Percentiles rank a stretch among this genome's conserved stretches.
Conservation (phyloP, 2,329 filamentous ascomycete species). For the Ceratocystis colombiana region DNA sequence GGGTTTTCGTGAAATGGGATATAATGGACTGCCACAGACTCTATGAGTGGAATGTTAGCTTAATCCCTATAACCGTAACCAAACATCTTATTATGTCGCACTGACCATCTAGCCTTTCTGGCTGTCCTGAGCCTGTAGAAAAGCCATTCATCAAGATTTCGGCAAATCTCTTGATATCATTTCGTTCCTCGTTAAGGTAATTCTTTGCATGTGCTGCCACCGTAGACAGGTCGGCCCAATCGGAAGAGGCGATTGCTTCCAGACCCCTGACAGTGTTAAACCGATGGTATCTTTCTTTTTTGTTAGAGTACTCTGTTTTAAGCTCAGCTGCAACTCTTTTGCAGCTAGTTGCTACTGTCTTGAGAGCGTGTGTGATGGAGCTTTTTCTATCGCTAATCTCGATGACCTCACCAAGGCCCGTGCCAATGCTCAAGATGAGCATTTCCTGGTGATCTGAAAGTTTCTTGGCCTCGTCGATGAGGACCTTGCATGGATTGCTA, state of each 20-base stretch:
- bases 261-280: conserved; percentile 30
- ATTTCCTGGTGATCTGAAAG: too few relatives aligned
- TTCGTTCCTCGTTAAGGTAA: too few relatives aligned
- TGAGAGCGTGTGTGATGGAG: background rate
- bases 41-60: background rate
- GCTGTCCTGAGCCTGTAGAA: too few relatives aligned
- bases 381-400: conserved; percentile 24
- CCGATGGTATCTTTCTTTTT: conserved; percentile 28
- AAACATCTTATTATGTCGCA: too few relatives aligned
- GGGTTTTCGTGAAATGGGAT: background rate
- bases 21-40: background rate
- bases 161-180: too few relatives aligned
- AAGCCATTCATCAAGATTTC: too few relatives aligned
- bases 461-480: too few relatives aligned
- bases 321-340: background rate
- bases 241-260: conserved; percentile 28
- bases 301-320: conserved; percentile 26
- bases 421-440: conserved; percentile 29
- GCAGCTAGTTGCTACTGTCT: background rate
- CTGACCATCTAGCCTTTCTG: too few relatives aligned
- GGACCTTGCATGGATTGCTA: too few relatives aligned
- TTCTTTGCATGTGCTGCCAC: background rate
- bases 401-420: conserved; percentile 28
- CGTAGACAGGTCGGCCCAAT: conserved; percentile 25
- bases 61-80: background rate